Conservation (phyloP, 2,329 filamentous ascomycete species). For the Epicoccum nigrum region DNA sequence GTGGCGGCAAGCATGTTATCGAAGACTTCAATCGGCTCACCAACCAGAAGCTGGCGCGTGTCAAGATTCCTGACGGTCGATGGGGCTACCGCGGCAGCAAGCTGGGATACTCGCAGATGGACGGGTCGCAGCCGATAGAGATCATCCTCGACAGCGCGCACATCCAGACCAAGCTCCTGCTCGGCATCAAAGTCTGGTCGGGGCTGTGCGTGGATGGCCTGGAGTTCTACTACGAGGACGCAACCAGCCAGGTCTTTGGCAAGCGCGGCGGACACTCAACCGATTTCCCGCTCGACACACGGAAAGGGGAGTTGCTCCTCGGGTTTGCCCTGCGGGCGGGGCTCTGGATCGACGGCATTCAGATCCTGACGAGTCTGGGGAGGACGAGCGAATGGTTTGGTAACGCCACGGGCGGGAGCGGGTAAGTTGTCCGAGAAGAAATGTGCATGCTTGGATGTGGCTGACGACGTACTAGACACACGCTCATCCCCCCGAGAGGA, state of each 20-base stretch:
- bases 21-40: conserved; percentile 74
- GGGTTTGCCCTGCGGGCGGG: conserved; percentile 85
- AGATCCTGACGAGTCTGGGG: conserved; percentile 88
- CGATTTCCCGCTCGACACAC: conserved; percentile 80
- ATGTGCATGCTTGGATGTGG: not conserved
- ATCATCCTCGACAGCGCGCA: conserved; percentile 73
- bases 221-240: conserved; percentile 92
- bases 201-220: conserved; percentile 80
- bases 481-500: conserved; percentile 84
- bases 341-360: conserved; percentile 84
- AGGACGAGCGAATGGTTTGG: conserved; percentile 85
- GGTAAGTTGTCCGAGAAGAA: conserved; percentile 65
- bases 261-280: conserved; percentile 74
- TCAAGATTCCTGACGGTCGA: conserved; percentile 78
- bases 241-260: conserved; percentile 83
- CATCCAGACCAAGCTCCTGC: conserved; percentile 72
- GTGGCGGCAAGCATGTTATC: conserved; percentile 74
- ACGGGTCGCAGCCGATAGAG: conserved; percentile 72
- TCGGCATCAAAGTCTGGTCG: conserved; percentile 76
- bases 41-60: conserved; percentile 69
- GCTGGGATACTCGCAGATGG: conserved; percentile 73
- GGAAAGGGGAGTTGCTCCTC: conserved; percentile 82
- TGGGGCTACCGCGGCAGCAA: conserved; percentile 77
- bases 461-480: conserved; percentile 66
- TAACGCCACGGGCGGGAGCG: conserved; percentile 77